phyloP scores from a whole-genome alignment of 208 protist genomes.

The Trypanosoma cruzi region DNA sequence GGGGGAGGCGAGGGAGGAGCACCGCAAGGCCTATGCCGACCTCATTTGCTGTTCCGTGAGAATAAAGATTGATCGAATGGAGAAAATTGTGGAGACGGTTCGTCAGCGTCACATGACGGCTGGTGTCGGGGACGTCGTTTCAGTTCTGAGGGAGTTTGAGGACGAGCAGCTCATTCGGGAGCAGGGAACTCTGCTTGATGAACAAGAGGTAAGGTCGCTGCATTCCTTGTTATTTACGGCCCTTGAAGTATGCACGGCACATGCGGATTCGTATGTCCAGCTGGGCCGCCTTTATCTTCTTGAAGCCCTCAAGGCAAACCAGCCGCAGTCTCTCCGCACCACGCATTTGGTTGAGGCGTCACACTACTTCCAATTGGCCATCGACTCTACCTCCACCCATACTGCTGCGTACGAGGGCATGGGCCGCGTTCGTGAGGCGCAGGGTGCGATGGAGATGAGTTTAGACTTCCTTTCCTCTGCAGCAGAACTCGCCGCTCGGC shows the following conservation, averaged over 20 bases:
- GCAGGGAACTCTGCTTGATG: constrained; percentile 20
- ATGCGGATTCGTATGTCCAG: constrained; percentile 58
- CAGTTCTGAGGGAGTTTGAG: constrained; percentile 23
- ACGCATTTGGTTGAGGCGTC: constrained; percentile 53
- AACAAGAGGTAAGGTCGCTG: constrained; percentile 27
- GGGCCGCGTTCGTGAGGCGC: constrained; percentile 62
- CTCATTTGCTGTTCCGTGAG: constrained; percentile 53
- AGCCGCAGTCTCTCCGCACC: constrained; percentile 32
- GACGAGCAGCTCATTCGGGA: constrained; percentile 14
- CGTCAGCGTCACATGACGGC: not conserved
- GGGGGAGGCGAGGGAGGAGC: constrained; percentile 17
- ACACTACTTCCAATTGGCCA: constrained; percentile 50
- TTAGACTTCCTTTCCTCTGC: constrained; percentile 67
- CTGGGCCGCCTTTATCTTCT: constrained; percentile 54
- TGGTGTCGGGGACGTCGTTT: constrained; percentile 1
- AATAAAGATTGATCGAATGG: constrained; percentile 26
- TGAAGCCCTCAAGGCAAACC: constrained; percentile 42
- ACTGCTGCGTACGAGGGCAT: constrained; percentile 56
- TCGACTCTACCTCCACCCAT: constrained; percentile 36
- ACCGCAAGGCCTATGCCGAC: constrained; percentile 45
- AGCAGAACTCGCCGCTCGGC: constrained; percentile 43
- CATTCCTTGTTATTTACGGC: constrained; percentile 43
- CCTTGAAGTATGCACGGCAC: constrained; percentile 41
- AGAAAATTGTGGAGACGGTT: constrained; percentile 7
- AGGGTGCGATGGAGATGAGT: constrained; percentile 52